Evolutionary conservation across 768 basidiomycete genomes (phyloP).

Genomic region (Naematelia encephala): DNA sequence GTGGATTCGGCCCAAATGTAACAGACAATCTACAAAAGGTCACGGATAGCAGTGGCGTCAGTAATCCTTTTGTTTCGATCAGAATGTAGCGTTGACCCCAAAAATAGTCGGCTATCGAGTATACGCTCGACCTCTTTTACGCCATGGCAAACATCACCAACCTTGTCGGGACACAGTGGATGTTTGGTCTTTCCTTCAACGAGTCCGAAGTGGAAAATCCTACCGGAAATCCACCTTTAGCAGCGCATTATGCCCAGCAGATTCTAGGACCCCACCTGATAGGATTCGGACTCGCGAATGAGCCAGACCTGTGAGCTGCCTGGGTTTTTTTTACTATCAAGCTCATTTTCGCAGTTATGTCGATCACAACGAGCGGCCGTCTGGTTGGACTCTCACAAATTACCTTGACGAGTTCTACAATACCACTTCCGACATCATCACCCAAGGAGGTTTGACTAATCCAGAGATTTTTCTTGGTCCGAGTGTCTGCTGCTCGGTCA

Average conservation of each 20-base stretch:
- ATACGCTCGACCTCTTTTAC: conserved; percentile 52
- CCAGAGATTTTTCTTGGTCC: conserved; percentile 62
- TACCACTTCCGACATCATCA: conserved; percentile 54
- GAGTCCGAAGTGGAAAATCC: conserved; percentile 54
- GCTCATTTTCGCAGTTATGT: conserved; percentile 35
- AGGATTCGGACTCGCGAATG: conserved; percentile 72
- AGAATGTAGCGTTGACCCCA: too few species aligned
- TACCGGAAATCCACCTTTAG: conserved; percentile 55
- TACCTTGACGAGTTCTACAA: conserved; percentile 59
- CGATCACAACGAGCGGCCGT: conserved; percentile 38
- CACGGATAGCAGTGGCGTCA: conserved; percentile 24
- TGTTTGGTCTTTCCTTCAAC: conserved; percentile 60
- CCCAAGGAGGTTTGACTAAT: conserved; percentile 51
- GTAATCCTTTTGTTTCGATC: conserved; percentile 6
- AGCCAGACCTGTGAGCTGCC: conserved; percentile 64
- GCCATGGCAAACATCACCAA: conserved; percentile 62
- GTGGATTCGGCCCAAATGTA: conserved; percentile 55
- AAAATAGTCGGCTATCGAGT: conserved; percentile 47
- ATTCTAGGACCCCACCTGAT: conserved; percentile 65
- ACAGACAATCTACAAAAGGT: conserved; percentile 57
- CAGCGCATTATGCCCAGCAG: conserved; percentile 59
- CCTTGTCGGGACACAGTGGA: conserved; percentile 65
- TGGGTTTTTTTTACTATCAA: background rate
- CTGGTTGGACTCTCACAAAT: conserved; percentile 49
- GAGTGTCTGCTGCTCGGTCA: conserved; percentile 56